Percentiles rank a stretch among this genome's conserved stretches.
Evolutionary conservation across 139 green algal genomes (phyloP).

Genomic region (Chlorella ohadii): DNA sequence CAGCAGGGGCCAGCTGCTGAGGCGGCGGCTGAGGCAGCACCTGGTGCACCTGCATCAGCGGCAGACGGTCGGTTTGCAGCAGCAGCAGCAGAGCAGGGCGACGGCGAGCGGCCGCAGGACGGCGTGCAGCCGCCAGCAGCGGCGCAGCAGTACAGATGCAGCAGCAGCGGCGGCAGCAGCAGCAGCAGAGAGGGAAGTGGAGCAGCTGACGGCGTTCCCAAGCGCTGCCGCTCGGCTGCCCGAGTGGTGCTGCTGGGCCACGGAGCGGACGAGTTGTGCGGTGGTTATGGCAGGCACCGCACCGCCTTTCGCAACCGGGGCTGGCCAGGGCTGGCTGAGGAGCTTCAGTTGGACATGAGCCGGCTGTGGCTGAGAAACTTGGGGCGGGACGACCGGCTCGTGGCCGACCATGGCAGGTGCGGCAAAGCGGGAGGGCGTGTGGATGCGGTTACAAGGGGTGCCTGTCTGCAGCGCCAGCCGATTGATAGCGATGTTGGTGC

Average conservation of each 20-base stretch:
- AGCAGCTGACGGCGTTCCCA: background rate
- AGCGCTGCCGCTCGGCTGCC: constrained; percentile 61
- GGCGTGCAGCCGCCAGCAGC: background rate
- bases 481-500: no score
- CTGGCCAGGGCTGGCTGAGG: constrained; percentile 58
- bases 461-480: no score
- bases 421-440: no score
- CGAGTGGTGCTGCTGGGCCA: constrained; percentile 90
- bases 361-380: constrained; percentile 93
- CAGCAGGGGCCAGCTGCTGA: background rate
- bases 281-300: constrained; percentile 92
- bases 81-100: background rate
- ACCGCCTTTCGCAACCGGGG: constrained; percentile 67
- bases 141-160: background rate
- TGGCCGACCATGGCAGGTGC: constrained; percentile 78
- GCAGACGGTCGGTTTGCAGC: background rate
- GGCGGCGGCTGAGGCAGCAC: background rate
- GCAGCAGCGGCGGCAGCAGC: background rate
- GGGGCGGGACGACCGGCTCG: constrained; percentile 91
- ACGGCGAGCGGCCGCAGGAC: background rate
- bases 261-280: constrained; percentile 95
- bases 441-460: no score
- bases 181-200: background rate
- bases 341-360: constrained; percentile 87
- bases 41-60: background rate